Percentiles rank a stretch among this genome's conserved stretches.
Evolutionary conservation across 495 filamentous ascomycete species (phyloP).

Genomic region (Rusavskia elegans): DNA sequence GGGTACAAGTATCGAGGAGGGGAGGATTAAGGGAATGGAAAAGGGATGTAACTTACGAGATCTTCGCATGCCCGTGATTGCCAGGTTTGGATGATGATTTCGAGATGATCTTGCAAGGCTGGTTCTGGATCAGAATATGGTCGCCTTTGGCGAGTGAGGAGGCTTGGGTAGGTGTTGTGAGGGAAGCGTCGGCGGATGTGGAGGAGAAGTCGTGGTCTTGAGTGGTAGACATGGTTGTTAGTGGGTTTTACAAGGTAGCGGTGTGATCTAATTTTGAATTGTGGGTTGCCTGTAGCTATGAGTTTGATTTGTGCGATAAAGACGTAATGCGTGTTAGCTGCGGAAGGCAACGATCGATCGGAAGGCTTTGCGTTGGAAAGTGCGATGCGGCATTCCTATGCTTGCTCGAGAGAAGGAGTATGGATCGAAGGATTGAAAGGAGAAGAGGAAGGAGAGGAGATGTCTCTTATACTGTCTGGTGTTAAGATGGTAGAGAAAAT

Average conservation of each 20-base stretch:
- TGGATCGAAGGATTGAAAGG: not conserved
- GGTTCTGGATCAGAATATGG: not conserved
- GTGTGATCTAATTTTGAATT: too few species aligned
- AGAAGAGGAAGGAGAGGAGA: too few species aligned
- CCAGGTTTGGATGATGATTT: constrained; percentile 13
- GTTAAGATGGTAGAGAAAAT: too few species aligned
- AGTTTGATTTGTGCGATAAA: too few species aligned
- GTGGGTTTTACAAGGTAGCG: too few species aligned
- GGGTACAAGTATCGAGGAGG: too few species aligned
- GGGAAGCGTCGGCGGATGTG: not conserved
- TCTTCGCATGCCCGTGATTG: not conserved
- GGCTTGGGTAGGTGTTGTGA: not conserved
- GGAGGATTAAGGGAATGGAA: not conserved
- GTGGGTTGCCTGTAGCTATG: too few species aligned
- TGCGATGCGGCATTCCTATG: not conserved
- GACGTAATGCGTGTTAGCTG: not conserved
- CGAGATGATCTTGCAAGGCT: not conserved
- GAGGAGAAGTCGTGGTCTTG: not conserved
- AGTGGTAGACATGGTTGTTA: not conserved
- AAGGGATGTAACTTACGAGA: not conserved
- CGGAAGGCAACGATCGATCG: not conserved
- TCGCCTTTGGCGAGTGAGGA: not conserved
- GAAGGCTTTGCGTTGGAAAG: not conserved
- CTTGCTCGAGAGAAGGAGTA: not conserved
- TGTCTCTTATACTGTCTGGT: too few species aligned